Evolutionary conservation across 2,329 filamentous ascomycete species (phyloP).

Genomic region (Fusarium burgessii): DNA sequence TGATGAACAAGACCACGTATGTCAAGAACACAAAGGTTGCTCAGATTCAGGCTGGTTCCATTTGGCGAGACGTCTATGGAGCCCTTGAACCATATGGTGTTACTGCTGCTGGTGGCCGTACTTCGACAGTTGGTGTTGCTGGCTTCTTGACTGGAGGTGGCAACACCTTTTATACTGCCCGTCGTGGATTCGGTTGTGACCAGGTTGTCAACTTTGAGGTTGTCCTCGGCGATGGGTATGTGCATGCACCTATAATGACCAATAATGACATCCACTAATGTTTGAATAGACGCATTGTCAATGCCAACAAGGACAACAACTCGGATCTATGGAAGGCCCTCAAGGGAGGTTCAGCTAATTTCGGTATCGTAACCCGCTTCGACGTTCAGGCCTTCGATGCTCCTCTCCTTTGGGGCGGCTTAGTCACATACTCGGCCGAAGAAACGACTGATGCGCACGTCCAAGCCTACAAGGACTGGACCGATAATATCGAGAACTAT

Average conservation of each 20-base stretch:
- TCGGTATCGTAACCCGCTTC: constrained; percentile 36
- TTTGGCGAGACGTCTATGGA: constrained; percentile 14
- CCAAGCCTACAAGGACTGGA: constrained; percentile 30
- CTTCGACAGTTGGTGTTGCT: constrained; percentile 41
- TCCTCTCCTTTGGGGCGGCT: constrained; percentile 31
- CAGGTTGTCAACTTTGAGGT: constrained; percentile 58
- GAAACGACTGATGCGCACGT: constrained; percentile 27
- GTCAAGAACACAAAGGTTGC: constrained; percentile 14
- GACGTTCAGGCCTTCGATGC: constrained; percentile 33
- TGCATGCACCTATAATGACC: accelerated
- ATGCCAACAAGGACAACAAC: constrained; percentile 32
- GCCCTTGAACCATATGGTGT: constrained; percentile 15
- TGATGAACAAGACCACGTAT: constrained; percentile 25
- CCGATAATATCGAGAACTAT: constrained; percentile 10
- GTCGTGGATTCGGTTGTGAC: constrained; percentile 51
- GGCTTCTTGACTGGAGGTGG: constrained; percentile 47
- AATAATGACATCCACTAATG: neutral
- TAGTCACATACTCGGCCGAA: constrained; percentile 25
- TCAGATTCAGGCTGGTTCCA: constrained; percentile 7
- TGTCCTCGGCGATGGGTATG: constrained; percentile 48
- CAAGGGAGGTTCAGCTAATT: constrained; percentile 32
- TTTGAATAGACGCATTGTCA: neutral
- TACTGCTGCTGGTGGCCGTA: constrained; percentile 16
- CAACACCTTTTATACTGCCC: constrained; percentile 33
- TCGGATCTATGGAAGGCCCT: constrained; percentile 31